Conservation (phyloP, 371 early-diverging fungal genomes). For the Sanchytrium tribonematis region DNA sequence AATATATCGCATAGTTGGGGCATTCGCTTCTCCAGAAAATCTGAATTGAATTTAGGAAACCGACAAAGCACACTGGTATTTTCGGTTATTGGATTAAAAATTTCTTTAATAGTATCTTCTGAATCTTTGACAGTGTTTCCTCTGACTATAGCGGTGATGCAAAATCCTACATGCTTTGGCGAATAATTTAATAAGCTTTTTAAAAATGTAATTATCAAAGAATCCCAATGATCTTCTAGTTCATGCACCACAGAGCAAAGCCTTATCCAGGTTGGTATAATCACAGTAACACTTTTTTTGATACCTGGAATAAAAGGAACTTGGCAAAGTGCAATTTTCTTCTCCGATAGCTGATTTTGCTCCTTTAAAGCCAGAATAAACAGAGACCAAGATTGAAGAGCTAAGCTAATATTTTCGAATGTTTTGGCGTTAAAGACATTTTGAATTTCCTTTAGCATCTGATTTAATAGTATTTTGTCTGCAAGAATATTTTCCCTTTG, state of each 20-base stretch:
- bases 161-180: not conserved
- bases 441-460: not conserved
- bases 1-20: not conserved
- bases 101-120: not conserved
- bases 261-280: not conserved
- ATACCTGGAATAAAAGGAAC: not conserved
- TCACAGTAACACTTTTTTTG: not conserved
- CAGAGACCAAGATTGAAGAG: not conserved
- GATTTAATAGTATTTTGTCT: not conserved
- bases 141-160: not conserved
- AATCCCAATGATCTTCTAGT: not conserved
- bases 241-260: not conserved
- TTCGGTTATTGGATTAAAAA: not conserved
- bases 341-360: not conserved
- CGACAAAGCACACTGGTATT: not conserved
- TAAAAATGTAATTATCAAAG: not conserved
- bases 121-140: not conserved
- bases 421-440: not conserved
- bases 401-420: not conserved
- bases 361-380: not conserved
- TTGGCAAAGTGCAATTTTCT: not conserved
- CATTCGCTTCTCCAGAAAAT: not conserved
- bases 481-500: not conserved
- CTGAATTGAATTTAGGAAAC: not conserved
- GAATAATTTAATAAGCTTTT: not conserved